Base-by-base conservation (phyloP, 495 filamentous ascomycete genomes). In the Hyaloscypha variabilis region DNA sequence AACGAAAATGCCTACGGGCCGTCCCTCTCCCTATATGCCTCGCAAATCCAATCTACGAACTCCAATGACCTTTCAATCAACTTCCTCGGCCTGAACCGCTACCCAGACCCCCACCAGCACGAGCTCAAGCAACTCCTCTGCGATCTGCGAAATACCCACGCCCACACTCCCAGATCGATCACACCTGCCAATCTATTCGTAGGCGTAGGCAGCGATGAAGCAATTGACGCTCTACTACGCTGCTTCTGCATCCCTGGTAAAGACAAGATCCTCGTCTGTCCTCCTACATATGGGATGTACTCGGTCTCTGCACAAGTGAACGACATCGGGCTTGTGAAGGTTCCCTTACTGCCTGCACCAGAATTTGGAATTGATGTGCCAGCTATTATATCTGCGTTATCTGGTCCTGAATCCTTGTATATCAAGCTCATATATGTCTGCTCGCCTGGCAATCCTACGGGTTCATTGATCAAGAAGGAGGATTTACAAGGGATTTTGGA, bases 271-370 rank as follows among this genome's bases (percentile, higher is more conserved):
- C 85, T 99, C 14, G 93, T 91, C 28, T 97, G 93, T 72, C 95
- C 95, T 24, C 95, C 96, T 0, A 99, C 95, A 0, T 99, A 99
- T 78, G 95, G 95, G 71, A 99, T 99, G 95, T 98, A 99, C 78
- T 82, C 86, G 25, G 95, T 98, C 21, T 95, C 91, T 55, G 95
- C 96, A 0, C 88, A 94, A 70, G 88, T 96, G 64, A 99, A 99
- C 78, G 96, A 98, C 71, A 78, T 99, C 26, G 84, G 83, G 19
- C 83, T 98, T 8, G 90, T 96, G 71, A 91, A 90, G 73, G 88
- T 97, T 21, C 91, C 92, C 2, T 79, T 98, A n/a, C 71, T 80
- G 0, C 74, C 77, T 0, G 82, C 81, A 1, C 82, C 82, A 0
- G 79, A 73, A 23, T 98, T 98, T 77, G 81, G 77, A 46, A 78